Percentiles rank a stretch among this genome's conserved stretches.
Conservation (phyloP, 2,329 filamentous ascomycete species). For the Botrytis fabae region DNA sequence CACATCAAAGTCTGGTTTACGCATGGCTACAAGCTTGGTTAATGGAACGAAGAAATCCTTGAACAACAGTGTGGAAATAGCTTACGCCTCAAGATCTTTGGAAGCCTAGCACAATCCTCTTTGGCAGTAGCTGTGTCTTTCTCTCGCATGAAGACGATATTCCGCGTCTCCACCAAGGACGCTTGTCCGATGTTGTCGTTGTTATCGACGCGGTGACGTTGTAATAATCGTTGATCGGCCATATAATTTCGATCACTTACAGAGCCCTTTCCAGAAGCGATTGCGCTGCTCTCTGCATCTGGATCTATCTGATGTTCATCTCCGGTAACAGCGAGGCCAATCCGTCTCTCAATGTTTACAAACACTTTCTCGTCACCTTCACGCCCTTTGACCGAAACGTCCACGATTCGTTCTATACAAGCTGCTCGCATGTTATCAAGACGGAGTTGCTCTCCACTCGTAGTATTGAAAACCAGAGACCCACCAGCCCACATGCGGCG, state of each 20-base stretch:
- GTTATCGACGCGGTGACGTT: constrained; percentile 1
- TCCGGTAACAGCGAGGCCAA: constrained; percentile 38
- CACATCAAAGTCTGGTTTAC: constrained; percentile 54
- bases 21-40: constrained; percentile 26
- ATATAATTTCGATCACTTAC: not conserved
- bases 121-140: constrained; percentile 29
- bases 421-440: constrained; percentile 44
- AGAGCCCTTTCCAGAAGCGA: not conserved
- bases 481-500: constrained; percentile 91
- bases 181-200: constrained; percentile 12
- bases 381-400: constrained; percentile 42
- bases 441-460: constrained; percentile 29
- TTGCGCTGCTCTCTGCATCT: constrained; percentile 29
- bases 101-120: constrained; percentile 26
- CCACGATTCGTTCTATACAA: constrained; percentile 49
- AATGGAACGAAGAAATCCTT: not conserved
- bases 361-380: constrained; percentile 38
- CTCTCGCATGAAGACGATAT: constrained; percentile 63
- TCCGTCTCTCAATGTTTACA: constrained; percentile 34
- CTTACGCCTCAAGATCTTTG: constrained; percentile 36
- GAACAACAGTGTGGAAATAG: constrained; percentile 21
- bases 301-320: constrained; percentile 5
- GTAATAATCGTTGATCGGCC: constrained; percentile 16
- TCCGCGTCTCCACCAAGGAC: constrained; percentile 57
- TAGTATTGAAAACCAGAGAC: constrained; percentile 55